Conservation (phyloP, 768 basidiomycete species). For the Boletus rex-veris region DNA sequence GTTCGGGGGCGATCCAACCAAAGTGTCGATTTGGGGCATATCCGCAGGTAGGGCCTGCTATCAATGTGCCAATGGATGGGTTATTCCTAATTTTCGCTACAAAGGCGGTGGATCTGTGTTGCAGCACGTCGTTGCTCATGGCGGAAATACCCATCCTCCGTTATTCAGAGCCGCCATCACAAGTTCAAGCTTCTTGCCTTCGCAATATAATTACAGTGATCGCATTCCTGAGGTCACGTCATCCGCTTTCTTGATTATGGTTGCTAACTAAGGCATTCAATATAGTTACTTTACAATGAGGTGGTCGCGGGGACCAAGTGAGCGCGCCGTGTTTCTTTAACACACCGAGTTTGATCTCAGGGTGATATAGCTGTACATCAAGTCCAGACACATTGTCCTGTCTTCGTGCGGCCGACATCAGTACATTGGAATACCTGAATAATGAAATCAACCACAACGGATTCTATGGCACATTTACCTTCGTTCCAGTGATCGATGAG, state of each 20-base stretch:
- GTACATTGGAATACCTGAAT: background rate
- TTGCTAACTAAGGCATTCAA: background rate
- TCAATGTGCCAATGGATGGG: too few species aligned
- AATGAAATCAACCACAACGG: background rate
- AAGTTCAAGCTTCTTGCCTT: constrained; percentile 3
- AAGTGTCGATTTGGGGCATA: constrained; percentile 8
- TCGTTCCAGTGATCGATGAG: constrained; percentile 8
- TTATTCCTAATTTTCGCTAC: background rate
- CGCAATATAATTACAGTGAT: constrained; percentile 8
- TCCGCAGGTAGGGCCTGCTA: constrained; percentile 1
- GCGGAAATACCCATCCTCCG: constrained; percentile 4
- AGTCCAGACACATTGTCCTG: constrained; percentile 1
- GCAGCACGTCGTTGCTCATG: constrained; percentile 6
- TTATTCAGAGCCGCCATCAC: constrained; percentile 7
- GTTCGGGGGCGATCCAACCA: constrained; percentile 2
- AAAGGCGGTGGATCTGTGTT: constrained; percentile 7
- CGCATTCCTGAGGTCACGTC: background rate
- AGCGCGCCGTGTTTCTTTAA: background rate
- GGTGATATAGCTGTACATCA: background rate
- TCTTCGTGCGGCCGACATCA: constrained; percentile 2
- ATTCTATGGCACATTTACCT: constrained; percentile 4
- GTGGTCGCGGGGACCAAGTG: background rate
- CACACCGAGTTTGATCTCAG: too few species aligned
- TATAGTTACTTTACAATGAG: constrained; percentile 1
- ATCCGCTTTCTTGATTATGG: background rate